phyloP scores from a whole-genome alignment of 306 rosid genomes.

The apple (Malus domestica) region DNA sequence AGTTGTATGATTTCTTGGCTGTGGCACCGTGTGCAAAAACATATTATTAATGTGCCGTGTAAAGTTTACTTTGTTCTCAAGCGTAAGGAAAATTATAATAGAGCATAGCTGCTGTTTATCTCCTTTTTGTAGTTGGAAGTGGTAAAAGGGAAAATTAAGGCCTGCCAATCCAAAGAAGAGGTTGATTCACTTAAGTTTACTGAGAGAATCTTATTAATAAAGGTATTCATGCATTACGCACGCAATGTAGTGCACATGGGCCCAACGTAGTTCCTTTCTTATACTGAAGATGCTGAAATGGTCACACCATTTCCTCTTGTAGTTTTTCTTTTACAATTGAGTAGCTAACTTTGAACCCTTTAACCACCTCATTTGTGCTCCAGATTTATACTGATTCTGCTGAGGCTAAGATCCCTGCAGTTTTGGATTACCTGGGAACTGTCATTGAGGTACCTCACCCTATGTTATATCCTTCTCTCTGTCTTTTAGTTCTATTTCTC shows the following conservation, averaged over 20 bases:
- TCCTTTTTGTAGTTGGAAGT: constrained; percentile 59
- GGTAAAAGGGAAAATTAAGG: constrained; percentile 66
- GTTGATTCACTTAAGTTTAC: constrained; percentile 63
- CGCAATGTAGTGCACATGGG: neutral
- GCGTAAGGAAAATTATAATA: neutral
- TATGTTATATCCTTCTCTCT: neutral
- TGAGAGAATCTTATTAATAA: constrained; percentile 68
- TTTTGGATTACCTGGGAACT: constrained; percentile 84
- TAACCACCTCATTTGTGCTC: constrained; percentile 17
- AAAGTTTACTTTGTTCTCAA: neutral
- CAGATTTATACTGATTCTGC: constrained; percentile 93
- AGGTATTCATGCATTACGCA: constrained; percentile 39
- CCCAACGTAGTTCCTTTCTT: neutral
- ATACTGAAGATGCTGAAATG: neutral
- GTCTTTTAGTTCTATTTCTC: neutral
- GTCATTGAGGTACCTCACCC: constrained; percentile 64
- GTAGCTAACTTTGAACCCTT: neutral
- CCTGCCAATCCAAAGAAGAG: constrained; percentile 62
- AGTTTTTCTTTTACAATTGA: neutral
- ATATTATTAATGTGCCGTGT: neutral
- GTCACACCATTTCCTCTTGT: neutral
- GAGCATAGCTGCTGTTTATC: neutral
- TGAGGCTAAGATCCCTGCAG: constrained; percentile 91
- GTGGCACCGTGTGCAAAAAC: neutral
- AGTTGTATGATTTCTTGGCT: neutral